phyloP scores from a whole-genome alignment of 2,329 filamentous ascomycete genomes.

The Penicillium sp. region DNA sequence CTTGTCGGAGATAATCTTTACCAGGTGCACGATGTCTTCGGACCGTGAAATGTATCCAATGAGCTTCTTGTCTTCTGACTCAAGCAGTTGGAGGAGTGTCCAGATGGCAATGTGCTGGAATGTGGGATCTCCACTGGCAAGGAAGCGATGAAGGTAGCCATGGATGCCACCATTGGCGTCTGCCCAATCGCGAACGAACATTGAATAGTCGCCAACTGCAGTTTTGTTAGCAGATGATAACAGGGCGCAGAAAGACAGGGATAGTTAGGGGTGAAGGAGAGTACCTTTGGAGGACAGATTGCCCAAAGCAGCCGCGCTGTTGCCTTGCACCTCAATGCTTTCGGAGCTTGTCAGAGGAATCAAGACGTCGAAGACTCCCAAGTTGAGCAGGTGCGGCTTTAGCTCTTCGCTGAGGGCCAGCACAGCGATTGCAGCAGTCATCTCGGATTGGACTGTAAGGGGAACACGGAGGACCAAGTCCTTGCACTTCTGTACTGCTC shows the following conservation, averaged over 20 bases:
- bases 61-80: slow-evolving; percentile 89
- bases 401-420: slow-evolving; percentile 92
- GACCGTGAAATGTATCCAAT: slow-evolving; percentile 85
- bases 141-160: slow-evolving; percentile 88
- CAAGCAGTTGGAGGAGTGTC: slow-evolving; percentile 91
- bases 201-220: slow-evolving; percentile 89
- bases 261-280: not conserved
- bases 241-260: not conserved
- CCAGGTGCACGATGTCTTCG: slow-evolving; percentile 87
- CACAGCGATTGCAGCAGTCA: slow-evolving; percentile 99
- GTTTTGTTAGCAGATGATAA: slow-evolving; percentile 16
- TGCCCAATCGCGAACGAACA: slow-evolving; percentile 92
- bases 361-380: slow-evolving; percentile 93
- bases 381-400: slow-evolving; percentile 82
- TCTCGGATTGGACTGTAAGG: slow-evolving; percentile 93
- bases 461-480: slow-evolving; percentile 91
- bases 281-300: slow-evolving; percentile 96
- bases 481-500: slow-evolving; percentile 97
- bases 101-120: slow-evolving; percentile 99
- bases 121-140: slow-evolving; percentile 89
- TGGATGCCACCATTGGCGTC: slow-evolving; percentile 92
- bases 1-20: slow-evolving; percentile 84
- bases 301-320: slow-evolving; percentile 91
- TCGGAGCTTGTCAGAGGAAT: slow-evolving; percentile 93
- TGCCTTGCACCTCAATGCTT: slow-evolving; percentile 97